A percentile compares a stretch with the other conserved stretches of the same genome.
Conservation (phyloP, 352 stramenopile species). For the Globisporangium lucens region DNA sequence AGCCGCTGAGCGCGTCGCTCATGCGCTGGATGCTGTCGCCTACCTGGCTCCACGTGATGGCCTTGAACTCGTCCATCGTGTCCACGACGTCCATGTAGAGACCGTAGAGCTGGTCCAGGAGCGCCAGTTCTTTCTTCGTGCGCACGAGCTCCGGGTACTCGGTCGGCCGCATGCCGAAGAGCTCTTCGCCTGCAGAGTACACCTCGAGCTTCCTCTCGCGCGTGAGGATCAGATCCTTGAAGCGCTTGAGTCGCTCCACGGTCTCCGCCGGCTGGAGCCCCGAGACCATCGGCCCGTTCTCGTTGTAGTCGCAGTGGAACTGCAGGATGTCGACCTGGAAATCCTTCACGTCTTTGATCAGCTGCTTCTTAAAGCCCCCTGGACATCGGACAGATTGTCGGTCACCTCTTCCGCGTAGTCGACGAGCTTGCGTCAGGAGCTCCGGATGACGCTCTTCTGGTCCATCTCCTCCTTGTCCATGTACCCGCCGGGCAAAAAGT, state of each 20-base stretch:
- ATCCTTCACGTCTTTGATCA: constrained; percentile 86
- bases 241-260: constrained; percentile 81
- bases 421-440: constrained; percentile 84
- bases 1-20: constrained; percentile 55
- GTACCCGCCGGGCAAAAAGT: constrained; percentile 80
- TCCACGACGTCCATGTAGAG: constrained; percentile 88
- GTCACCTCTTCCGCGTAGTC: constrained; percentile 89
- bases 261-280: constrained; percentile 77
- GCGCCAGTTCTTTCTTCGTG: constrained; percentile 82
- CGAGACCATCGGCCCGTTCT: constrained; percentile 65
- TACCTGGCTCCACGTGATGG: constrained; percentile 66
- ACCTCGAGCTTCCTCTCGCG: constrained; percentile 86
- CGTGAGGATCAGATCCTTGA: constrained; percentile 78
- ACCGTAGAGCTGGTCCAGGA: constrained; percentile 86
- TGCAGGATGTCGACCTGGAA: constrained; percentile 66
- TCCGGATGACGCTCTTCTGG: constrained; percentile 84
- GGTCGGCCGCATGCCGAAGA: constrained; percentile 84
- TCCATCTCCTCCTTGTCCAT: constrained; percentile 91
- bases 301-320: constrained; percentile 70
- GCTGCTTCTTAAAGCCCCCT: constrained; percentile 90
- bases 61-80: constrained; percentile 66
- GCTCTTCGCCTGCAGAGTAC: constrained; percentile 82
- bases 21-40: constrained; percentile 51
- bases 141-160: constrained; percentile 82
- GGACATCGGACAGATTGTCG: constrained; percentile 78